Base-by-base conservation (phyloP, 2,329 filamentous ascomycete species). In the Pseudogymnoascus sp. region DNA sequence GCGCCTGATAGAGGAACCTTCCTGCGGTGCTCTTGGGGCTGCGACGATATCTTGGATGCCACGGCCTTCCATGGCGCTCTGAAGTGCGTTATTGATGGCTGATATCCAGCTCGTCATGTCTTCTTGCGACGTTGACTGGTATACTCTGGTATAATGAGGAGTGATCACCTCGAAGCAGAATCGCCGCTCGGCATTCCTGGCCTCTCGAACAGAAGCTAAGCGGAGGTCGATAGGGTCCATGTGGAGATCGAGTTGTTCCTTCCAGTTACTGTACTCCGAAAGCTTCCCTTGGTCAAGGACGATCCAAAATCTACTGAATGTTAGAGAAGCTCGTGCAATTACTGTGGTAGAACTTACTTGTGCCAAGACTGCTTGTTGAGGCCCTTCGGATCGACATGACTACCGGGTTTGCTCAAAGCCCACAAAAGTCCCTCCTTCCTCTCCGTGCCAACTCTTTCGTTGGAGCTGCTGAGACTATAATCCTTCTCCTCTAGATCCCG, bases 81-180 rank as follows among this genome's bases (percentile, higher is more conserved):
- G 95, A 40, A 97, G 79, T 9, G 95, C 96, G 72, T 97, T 99
- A 76, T 99, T 99, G 78, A 99, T 96, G 19, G 95, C 89, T 21
- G 85, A 82, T 69, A 99, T 99, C 95, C 95, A 99, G 69, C 87
- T 93, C 73, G 88, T 92, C 91, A 99, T 96, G 71, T 99, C 95
- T 40, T 99, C 95, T 76, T 97, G 95, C 0, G 93, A 96, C 1
- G 93, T 97, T 42, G 93, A 95, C 77, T 99, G 95, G 75, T 97
- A 99, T 15, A 97, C 93, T 63, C 95, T 87, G 70, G 96, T 97
- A 75, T 88, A 97, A 60, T 95, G 90, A 8, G 96, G 96, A 0
- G 95, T 99, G 65, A 99, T 97, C 61, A 99, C 91, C 76, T 99
- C 95, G 70, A 99, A 99, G 76, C 93, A 97, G 76, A 99, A 99